A percentile compares a stretch with the other conserved stretches of the same genome.
phyloP scores from a whole-genome alignment of 208 protist species.

The Wallacemonas rigidus region DNA sequence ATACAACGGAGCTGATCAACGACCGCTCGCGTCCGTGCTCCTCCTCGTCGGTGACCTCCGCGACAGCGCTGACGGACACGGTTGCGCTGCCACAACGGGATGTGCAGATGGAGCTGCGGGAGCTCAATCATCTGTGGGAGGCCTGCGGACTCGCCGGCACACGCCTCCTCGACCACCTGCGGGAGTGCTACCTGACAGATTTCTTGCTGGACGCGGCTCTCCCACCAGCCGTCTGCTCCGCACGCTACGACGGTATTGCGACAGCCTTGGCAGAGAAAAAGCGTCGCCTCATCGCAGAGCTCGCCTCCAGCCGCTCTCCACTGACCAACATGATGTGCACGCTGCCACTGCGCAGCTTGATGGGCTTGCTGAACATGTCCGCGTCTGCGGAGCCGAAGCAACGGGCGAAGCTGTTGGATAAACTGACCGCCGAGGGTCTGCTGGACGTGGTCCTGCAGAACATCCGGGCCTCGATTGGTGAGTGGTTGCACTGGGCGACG shows the following conservation, averaged over 20 bases:
- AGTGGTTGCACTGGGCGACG: constrained; percentile 10
- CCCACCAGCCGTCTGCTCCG: constrained; percentile 86
- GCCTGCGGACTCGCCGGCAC: constrained; percentile 46
- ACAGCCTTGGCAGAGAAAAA: constrained; percentile 67
- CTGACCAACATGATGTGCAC: constrained; percentile 51
- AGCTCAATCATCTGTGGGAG: constrained; percentile 44
- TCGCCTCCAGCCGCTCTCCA: constrained; percentile 53
- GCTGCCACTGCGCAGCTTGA: constrained; percentile 58
- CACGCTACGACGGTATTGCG: constrained; percentile 78
- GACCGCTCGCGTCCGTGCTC: background rate
- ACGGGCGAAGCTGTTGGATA: constrained; percentile 69
- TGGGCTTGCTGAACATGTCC: constrained; percentile 65
- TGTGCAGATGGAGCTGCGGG: constrained; percentile 54
- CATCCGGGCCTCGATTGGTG: constrained; percentile 21
- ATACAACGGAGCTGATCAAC: constrained; percentile 1
- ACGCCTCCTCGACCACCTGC: constrained; percentile 43
- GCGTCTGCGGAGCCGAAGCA: constrained; percentile 62
- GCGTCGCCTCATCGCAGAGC: constrained; percentile 58
- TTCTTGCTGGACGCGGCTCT: constrained; percentile 89
- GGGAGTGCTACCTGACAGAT: constrained; percentile 79
- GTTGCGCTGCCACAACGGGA: constrained; percentile 34
- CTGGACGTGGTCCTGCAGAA: constrained; percentile 58
- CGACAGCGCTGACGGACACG: background rate
- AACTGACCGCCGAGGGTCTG: constrained; percentile 68
- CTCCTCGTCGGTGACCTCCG: background rate